Percentiles rank a stretch among this genome's conserved stretches.
Evolutionary conservation across 192 early-diverging fungal species (phyloP).

Genomic region (Coemansia sp.): DNA sequence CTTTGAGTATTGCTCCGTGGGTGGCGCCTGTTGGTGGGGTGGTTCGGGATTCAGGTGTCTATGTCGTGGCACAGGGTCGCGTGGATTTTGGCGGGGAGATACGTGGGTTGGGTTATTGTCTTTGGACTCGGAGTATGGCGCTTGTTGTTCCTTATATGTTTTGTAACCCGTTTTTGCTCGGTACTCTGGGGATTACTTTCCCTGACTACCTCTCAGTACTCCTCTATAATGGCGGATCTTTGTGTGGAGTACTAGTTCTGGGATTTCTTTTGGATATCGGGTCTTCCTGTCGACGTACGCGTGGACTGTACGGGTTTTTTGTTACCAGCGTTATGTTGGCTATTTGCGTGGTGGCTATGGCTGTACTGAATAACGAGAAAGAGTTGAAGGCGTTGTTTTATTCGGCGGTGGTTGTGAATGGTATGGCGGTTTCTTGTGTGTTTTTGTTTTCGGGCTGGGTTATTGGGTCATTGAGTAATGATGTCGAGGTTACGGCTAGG

Average conservation of each 20-base stretch:
- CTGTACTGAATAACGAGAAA: constrained; percentile 9
- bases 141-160: constrained; percentile 38
- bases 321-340: neutral
- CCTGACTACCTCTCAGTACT: constrained; percentile 12
- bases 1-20: neutral
- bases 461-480: constrained; percentile 31
- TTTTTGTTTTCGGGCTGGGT: constrained; percentile 34
- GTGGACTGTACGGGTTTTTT: constrained; percentile 20
- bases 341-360: constrained; percentile 1
- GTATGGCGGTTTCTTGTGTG: constrained; percentile 23
- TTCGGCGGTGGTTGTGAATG: constrained; percentile 15
- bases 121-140: constrained; percentile 1
- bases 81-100: neutral
- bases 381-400: constrained; percentile 10
- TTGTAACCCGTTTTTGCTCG: constrained; percentile 18
- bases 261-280: constrained; percentile 23
- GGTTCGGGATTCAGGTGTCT: constrained; percentile 30
- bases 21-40: constrained; percentile 12
- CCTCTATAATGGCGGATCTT: constrained; percentile 18
- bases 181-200: constrained; percentile 15
- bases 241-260: constrained; percentile 12
- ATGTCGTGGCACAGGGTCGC: constrained; percentile 14
- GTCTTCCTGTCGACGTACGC: constrained; percentile 4
- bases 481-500: constrained; percentile 20
- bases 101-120: neutral